phyloP scores from a whole-genome alignment of 2,329 filamentous ascomycete genomes.

The Sporothrix curviconia region DNA sequence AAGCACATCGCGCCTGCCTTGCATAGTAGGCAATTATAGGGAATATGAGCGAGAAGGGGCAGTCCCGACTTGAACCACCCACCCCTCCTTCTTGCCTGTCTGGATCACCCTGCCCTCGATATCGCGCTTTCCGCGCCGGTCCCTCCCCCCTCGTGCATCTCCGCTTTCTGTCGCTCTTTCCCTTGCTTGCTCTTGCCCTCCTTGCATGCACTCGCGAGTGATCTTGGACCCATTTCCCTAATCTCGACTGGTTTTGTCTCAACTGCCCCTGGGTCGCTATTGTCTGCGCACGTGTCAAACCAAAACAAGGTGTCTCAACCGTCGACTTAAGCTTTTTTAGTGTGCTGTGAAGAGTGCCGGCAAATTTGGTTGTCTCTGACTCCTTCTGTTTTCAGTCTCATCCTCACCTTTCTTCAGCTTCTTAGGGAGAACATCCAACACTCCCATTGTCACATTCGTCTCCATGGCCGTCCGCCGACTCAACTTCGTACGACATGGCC shows the following conservation, averaged over 20 bases:
- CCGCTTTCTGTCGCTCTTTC: background rate
- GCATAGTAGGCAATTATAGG: background rate
- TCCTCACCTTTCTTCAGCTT: background rate
- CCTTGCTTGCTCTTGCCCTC: background rate
- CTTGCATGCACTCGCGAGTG: background rate
- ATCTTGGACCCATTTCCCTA: background rate
- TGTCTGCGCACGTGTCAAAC: constrained; percentile 8
- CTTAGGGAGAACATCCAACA: no score
- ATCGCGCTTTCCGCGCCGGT: background rate
- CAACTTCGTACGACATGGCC: no score
- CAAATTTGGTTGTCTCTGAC: no score
- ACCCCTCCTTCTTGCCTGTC: background rate
- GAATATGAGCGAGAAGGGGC: no score
- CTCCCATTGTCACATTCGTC: no score
- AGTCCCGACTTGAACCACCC: background rate
- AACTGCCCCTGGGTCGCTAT: no score
- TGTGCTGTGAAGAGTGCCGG: background rate
- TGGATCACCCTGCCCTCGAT: background rate
- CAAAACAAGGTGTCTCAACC: constrained; percentile 6
- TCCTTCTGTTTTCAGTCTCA: background rate
- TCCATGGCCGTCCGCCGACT: no score
- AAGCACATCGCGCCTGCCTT: background rate
- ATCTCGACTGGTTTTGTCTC: background rate
- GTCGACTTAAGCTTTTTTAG: constrained; percentile 8
- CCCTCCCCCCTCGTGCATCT: background rate